These are phyloP conservation scores for Taphrina betulina DNA, from an alignment of 1,139 yeast genomes.

Conservation along the genomic window DNA sequence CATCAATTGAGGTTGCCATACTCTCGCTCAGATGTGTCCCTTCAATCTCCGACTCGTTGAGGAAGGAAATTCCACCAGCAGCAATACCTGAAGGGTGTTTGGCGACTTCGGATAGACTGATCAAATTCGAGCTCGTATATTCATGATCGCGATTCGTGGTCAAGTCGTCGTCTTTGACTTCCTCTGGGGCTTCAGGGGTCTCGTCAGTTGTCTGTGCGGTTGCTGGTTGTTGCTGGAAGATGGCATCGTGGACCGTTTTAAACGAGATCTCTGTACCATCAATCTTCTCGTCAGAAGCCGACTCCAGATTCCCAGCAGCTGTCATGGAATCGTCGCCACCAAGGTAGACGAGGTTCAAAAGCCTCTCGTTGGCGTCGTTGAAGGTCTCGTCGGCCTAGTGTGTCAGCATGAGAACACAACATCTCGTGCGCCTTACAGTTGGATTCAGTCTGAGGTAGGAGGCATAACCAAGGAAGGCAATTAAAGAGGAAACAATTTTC, in stretches of 20 bases:
- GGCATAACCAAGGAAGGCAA: constrained; percentile 45
- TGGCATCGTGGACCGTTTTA: constrained; percentile 37
- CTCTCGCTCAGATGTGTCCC: constrained; percentile 18
- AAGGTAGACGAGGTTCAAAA: constrained; percentile 43
- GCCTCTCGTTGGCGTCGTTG: constrained; percentile 43
- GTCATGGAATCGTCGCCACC: constrained; percentile 44
- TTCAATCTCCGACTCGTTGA: constrained; percentile 31
- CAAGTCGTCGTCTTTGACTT: background rate
- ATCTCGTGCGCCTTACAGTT: no score
- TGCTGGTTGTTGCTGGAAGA: background rate
- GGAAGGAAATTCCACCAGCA: constrained; percentile 27
- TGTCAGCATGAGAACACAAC: no score
- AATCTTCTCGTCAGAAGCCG: constrained; percentile 41
- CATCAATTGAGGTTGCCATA: background rate
- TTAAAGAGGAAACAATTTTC: constrained; percentile 40
- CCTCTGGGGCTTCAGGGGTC: constrained; percentile 5
- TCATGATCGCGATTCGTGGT: background rate
- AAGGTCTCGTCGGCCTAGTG: constrained; percentile 21
- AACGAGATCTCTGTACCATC: constrained; percentile 40
- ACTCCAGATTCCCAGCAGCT: constrained; percentile 42
- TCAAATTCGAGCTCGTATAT: constrained; percentile 10
- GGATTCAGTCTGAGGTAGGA: constrained; percentile 40
- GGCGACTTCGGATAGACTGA: constrained; percentile 13
- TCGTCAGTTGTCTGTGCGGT: background rate
- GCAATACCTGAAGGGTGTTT: background rate